Percentiles rank a stretch among this genome's conserved stretches.
Conservation (phyloP, 2,329 filamentous ascomycete genomes). For the Penicillium sp. region DNA sequence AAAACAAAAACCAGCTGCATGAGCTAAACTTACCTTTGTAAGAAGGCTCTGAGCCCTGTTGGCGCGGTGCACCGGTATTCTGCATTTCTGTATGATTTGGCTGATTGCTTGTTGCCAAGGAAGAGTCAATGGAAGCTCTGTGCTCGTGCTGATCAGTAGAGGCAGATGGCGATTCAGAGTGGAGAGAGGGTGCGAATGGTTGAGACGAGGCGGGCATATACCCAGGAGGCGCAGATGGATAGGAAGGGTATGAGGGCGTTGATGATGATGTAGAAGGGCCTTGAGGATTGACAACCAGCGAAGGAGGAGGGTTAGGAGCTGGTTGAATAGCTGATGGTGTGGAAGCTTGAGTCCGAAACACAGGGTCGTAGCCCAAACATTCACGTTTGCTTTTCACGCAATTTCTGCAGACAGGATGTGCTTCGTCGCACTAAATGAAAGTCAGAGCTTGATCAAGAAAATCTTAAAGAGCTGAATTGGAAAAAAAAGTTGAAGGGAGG, state of each 20-base stretch:
- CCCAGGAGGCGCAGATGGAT: conserved; percentile 41
- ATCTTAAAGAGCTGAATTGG: conserved; percentile 1
- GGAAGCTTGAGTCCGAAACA: conserved; percentile 69
- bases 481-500: conserved; percentile 17
- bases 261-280: conserved; percentile 31
- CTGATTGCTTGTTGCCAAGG: conserved; percentile 53
- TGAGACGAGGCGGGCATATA: conserved; percentile 42
- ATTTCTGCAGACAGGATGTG: conserved; percentile 79
- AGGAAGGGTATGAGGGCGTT: conserved; percentile 35
- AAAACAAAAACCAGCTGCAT: background rate
- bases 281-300: conserved; percentile 43
- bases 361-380: conserved; percentile 66
- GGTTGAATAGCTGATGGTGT: conserved; percentile 67
- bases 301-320: conserved; percentile 47
- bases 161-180: conserved; percentile 39
- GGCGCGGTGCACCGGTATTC: conserved; percentile 29
- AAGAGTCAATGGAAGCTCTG: conserved; percentile 63
- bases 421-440: conserved; percentile 79
- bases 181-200: conserved; percentile 40
- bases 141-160: conserved; percentile 57
- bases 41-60: conserved; percentile 20
- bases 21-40: conserved; percentile 23
- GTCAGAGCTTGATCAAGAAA: conserved; percentile 22
- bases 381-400: conserved; percentile 68
- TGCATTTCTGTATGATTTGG: conserved; percentile 37